Conservation (phyloP, 176 grass and related monocot species). For the Eremochloa ophiuroides region DNA sequence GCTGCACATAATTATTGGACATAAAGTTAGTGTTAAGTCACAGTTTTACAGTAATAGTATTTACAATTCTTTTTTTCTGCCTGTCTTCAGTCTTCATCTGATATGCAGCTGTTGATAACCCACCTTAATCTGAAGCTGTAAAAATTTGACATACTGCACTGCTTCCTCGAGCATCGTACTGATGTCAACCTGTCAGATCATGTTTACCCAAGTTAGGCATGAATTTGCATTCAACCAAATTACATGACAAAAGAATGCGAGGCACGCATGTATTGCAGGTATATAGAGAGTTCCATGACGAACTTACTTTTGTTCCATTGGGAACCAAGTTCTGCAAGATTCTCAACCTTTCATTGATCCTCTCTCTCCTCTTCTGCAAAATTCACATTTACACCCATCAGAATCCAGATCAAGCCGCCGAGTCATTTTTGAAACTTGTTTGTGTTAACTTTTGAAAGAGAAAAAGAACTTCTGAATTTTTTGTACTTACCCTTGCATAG, state of each 20-base stretch:
- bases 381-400: constrained; percentile 17
- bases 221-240: not conserved
- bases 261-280: not conserved
- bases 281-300: not conserved
- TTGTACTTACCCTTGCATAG: constrained; percentile 75
- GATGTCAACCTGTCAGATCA: constrained; percentile 75
- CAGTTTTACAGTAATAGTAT: not conserved
- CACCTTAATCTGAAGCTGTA: constrained; percentile 98
- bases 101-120: constrained; percentile 1
- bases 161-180: constrained; percentile 99
- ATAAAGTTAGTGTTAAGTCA: constrained; percentile 3
- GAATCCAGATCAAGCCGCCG: constrained; percentile 13
- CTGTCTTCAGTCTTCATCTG: not conserved
- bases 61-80: not conserved
- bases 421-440: not conserved
- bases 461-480: not conserved
- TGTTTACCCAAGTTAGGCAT: constrained; percentile 20
- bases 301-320: constrained; percentile 90
- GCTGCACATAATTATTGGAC: constrained; percentile 47
- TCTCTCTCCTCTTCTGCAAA: constrained; percentile 95
- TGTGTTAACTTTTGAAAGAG: not conserved
- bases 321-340: constrained; percentile 85
- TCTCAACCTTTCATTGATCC: constrained; percentile 87
- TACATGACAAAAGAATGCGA: not conserved
- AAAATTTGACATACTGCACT: constrained; percentile 86